Evolutionary conservation across 2,329 filamentous ascomycete species (phyloP).

Genomic region (Pseudogymnoascus sp.): DNA sequence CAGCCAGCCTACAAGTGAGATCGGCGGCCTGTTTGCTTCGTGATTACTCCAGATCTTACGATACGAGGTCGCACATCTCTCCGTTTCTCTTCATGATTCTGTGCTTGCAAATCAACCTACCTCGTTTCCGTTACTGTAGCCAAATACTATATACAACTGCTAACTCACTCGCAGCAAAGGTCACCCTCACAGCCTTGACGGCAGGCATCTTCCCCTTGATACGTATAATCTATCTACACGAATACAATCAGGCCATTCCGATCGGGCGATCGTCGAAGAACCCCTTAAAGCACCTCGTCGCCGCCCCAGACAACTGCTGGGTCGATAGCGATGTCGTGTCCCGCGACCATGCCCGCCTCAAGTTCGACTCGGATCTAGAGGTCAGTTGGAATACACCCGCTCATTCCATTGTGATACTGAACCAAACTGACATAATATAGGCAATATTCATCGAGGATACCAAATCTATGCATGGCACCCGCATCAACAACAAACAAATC

Average conservation of each 20-base stretch:
- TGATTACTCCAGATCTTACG: neutral
- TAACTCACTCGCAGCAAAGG: neutral
- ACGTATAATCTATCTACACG: conserved; percentile 9
- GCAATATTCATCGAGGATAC: conserved; percentile 45
- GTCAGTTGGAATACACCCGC: conserved; percentile 30
- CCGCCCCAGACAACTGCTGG: conserved; percentile 50
- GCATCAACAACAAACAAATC: conserved; percentile 41
- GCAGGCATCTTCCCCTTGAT: conserved; percentile 4
- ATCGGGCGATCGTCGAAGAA: conserved; percentile 43
- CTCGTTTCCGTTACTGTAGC: neutral
- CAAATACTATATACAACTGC: neutral
- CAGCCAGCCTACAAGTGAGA: neutral
- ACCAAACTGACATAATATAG: conserved; percentile 24
- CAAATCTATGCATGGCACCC: conserved; percentile 56
- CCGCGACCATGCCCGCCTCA: conserved; percentile 54
- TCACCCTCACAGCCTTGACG: conserved; percentile 10
- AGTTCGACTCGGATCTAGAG: conserved; percentile 36
- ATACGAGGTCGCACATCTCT: neutral
- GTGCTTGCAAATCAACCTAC: neutral
- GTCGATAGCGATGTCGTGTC: conserved; percentile 69
- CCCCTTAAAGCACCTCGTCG: conserved; percentile 35
- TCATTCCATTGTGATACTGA: neutral
- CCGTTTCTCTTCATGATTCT: neutral
- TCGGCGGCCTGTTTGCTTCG: neutral
- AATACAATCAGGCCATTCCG: conserved; percentile 16